These are phyloP conservation scores for Globisporangium carolinianum DNA, from an alignment of 352 stramenopile species.

Conservation along the genomic window DNA sequence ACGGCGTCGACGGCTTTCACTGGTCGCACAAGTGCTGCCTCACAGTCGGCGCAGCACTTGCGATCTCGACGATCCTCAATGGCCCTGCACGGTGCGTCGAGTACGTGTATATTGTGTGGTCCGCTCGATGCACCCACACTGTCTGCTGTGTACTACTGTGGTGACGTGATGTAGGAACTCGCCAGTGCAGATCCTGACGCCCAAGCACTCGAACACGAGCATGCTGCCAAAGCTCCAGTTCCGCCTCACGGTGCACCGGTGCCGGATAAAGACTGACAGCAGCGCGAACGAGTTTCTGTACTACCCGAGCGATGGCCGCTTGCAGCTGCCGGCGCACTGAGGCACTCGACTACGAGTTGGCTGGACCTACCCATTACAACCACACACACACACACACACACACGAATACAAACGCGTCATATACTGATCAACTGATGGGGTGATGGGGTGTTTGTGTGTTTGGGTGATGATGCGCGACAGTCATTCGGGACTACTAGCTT, in stretches of 20 bases:
- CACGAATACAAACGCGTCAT: no score
- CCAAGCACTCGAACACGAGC: constrained; percentile 41
- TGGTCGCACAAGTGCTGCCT: constrained; percentile 85
- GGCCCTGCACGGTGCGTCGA: constrained; percentile 28
- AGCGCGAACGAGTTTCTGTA: constrained; percentile 60
- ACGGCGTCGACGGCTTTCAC: constrained; percentile 79
- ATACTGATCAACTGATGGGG: no score
- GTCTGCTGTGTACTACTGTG: neutral
- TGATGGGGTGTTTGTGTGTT: no score
- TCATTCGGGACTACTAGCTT: constrained; percentile 1
- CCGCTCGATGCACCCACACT: constrained; percentile 1
- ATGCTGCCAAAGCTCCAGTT: constrained; percentile 75
- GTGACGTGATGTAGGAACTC: constrained; percentile 9
- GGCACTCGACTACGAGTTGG: no score
- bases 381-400: no score
- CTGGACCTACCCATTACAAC: no score
- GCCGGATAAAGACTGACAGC: constrained; percentile 73
- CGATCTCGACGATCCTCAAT: constrained; percentile 79
- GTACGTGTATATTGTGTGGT: neutral
- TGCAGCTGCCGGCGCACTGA: no score
- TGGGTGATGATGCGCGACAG: no score
- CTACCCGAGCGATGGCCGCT: neutral
- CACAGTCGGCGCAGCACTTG: constrained; percentile 66
- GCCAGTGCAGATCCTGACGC: constrained; percentile 24
- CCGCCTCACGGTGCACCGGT: constrained; percentile 71